Evolutionary conservation across 148 eudicot genomes (phyloP).

Genomic region (Silene conica): DNA sequence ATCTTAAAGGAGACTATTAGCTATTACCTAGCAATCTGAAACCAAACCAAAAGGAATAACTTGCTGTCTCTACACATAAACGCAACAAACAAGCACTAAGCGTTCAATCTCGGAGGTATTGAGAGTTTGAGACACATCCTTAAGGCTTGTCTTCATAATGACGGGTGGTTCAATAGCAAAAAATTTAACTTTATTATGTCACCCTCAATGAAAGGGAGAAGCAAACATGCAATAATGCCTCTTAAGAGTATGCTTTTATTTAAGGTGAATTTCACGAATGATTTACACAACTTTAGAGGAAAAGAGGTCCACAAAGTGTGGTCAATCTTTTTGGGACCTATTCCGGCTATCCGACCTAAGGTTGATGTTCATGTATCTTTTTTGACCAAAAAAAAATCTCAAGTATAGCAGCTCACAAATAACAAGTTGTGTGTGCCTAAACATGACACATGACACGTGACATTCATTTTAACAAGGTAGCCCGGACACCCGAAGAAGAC

Average conservation of each 20-base stretch:
- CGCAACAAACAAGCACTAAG: neutral
- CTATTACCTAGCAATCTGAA: neutral
- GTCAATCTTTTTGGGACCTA: no score
- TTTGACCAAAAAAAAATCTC: neutral
- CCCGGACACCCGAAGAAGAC: no score
- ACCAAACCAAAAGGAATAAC: neutral
- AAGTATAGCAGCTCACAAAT: no score
- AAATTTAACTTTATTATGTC: neutral
- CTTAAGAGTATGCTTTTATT: neutral
- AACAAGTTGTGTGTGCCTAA: no score
- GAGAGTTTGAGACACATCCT: neutral
- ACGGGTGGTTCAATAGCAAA: neutral
- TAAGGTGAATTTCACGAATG: neutral
- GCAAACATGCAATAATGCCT: neutral
- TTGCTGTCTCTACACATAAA: neutral
- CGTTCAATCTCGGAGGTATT: neutral
- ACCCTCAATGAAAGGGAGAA: neutral
- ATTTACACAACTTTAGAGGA: neutral
- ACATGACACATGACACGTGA: no score
- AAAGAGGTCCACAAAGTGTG: neutral
- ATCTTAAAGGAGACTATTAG: neutral
- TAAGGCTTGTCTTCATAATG: neutral
- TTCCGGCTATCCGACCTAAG: no score
- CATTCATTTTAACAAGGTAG: no score
- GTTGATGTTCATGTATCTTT: neutral